Evolutionary conservation across 495 filamentous ascomycete species (phyloP).

Genomic region (Halenospora varia): DNA sequence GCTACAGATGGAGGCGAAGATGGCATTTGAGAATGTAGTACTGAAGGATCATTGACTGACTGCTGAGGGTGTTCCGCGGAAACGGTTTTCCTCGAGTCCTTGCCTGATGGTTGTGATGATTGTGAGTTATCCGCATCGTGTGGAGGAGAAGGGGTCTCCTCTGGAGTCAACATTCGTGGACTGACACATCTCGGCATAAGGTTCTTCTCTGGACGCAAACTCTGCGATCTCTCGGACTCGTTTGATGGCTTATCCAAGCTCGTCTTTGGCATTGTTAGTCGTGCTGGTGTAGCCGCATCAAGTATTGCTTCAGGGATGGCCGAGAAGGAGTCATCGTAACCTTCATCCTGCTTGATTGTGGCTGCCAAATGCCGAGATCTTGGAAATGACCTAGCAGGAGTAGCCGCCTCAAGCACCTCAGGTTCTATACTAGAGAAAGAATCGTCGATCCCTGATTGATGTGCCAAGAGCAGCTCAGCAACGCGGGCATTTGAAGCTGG

Average conservation of each 20-base stretch:
- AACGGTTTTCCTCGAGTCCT: background rate
- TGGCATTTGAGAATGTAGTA: slow-evolving; percentile 12
- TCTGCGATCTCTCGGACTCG: slow-evolving; percentile 4
- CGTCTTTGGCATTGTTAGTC: slow-evolving; percentile 12
- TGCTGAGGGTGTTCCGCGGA: background rate
- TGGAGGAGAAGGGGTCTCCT: slow-evolving; percentile 49
- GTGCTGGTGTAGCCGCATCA: slow-evolving; percentile 42
- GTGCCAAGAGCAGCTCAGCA: slow-evolving; percentile 2
- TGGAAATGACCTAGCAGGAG: slow-evolving; percentile 6
- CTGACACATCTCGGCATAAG: background rate
- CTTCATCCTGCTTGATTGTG: background rate
- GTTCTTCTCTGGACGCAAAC: background rate
- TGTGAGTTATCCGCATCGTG: slow-evolving; percentile 12
- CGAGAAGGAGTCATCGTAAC: slow-evolving; percentile 50
- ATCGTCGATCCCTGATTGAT: slow-evolving; percentile 22
- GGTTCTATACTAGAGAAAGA: slow-evolving; percentile 24
- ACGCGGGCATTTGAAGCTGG: slow-evolving; percentile 29
- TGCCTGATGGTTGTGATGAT: background rate
- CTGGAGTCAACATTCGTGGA: slow-evolving; percentile 45
- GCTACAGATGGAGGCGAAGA: slow-evolving; percentile 26
- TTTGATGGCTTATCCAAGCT: no score
- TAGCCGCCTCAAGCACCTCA: slow-evolving; percentile 21
- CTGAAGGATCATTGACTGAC: slow-evolving; percentile 1
- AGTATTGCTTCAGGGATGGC: slow-evolving; percentile 43
- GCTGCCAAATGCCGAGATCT: background rate